Conservation (phyloP, 805 yeast species). For the Isabelozyma rhagii region DNA sequence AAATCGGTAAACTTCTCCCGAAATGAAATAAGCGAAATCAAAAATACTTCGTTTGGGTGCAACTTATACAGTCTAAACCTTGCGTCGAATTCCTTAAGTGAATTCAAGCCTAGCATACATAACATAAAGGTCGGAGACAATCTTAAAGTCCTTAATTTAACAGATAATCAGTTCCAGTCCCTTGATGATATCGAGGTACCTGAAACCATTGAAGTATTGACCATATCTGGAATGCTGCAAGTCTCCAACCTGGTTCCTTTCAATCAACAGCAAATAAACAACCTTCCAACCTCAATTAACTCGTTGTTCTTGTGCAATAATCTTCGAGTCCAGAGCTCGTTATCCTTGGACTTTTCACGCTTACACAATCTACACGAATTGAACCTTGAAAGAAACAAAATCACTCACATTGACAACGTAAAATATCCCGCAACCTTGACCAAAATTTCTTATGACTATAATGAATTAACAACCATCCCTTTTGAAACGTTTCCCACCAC, state of each 20-base stretch:
- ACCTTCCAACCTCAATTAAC: not conserved
- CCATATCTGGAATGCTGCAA: not conserved
- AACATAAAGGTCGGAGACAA: not conserved
- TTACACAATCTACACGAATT: not conserved
- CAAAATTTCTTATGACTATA: conserved; percentile 3
- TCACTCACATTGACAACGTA: conserved; percentile 3
- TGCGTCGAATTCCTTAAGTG: not conserved
- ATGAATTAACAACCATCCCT: not conserved
- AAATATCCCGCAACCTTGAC: conserved; percentile 4
- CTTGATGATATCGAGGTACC: not conserved
- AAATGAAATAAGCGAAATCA: conserved; percentile 13
- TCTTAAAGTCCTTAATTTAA: not conserved
- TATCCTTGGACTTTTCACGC: not conserved
- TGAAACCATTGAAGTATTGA: not conserved
- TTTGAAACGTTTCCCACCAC: not conserved
- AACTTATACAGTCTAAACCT: conserved; percentile 4
- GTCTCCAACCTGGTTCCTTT: not conserved
- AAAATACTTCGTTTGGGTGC: conserved; percentile 10
- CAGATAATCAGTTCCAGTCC: not conserved
- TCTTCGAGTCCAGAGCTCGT: not conserved
- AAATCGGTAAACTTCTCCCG: conserved; percentile 9
- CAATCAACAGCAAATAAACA: not conserved
- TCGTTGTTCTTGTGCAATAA: not conserved
- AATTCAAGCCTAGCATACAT: not conserved
- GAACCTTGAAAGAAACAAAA: conserved; percentile 2